A percentile compares a stretch with the other conserved stretches of the same genome.
phyloP scores from a whole-genome alignment of 2,329 filamentous ascomycete species.

The Graphilbum sp. region DNA sequence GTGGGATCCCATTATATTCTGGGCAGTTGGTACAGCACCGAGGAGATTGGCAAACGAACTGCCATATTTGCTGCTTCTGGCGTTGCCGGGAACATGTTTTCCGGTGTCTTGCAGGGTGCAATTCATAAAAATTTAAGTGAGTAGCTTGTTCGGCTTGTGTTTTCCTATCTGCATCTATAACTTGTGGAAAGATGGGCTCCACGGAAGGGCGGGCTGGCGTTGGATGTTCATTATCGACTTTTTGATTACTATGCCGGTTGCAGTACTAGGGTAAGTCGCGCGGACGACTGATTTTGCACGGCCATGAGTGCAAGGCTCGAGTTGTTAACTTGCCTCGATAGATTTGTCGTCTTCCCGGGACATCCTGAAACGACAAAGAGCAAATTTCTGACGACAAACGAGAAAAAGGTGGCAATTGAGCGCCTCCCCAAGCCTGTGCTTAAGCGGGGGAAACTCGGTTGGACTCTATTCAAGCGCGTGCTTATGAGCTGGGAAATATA shows the following conservation, averaged over 20 bases:
- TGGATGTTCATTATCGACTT: conserved; percentile 26
- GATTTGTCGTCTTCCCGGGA: conserved; percentile 10
- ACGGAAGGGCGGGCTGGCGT: conserved; percentile 18
- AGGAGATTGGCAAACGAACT: conserved; percentile 23
- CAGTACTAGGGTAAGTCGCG: neutral
- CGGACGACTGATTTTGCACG: neutral
- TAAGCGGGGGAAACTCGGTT: neutral
- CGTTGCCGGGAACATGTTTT: conserved; percentile 15
- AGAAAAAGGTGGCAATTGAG: conserved; percentile 1
- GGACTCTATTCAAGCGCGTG: neutral
- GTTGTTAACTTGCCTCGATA: conserved; percentile 1
- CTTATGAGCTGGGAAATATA: conserved; percentile 3
- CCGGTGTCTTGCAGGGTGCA: conserved; percentile 19
- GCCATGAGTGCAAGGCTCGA: neutral
- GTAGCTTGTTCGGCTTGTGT: neutral
- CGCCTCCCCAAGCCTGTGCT: neutral
- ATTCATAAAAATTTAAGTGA: conserved; percentile 15
- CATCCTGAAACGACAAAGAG: neutral
- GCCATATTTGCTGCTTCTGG: conserved; percentile 22
- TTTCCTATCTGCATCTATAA: neutral
- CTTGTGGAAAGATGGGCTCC: conserved; percentile 10
- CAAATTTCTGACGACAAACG: neutral
- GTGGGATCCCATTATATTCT: conserved; percentile 18
- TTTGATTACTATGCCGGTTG: conserved; percentile 10
- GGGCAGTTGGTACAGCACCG: conserved; percentile 25